Evolutionary conservation across 768 basidiomycete genomes (phyloP), one percentile per base, ranked within the genome.

Genomic region (Russula sp.): DNA sequence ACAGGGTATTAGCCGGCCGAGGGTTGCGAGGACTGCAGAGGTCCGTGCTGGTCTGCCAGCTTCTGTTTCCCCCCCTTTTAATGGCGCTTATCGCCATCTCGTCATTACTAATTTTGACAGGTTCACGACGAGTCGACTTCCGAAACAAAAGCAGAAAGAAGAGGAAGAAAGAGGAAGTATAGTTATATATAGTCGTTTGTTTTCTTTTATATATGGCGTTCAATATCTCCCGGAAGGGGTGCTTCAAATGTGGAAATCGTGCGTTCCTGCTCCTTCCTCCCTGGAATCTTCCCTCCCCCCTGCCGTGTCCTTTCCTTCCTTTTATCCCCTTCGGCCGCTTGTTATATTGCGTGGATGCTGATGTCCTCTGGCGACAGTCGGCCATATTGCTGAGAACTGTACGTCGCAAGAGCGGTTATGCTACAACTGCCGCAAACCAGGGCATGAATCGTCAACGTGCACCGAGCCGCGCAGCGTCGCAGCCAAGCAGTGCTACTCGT

Each of bases 391-490:
- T 70, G 91, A 93, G 80, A 89, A 88, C 70, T 96, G 93, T 73
- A 82, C 91, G 51, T 91, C 90, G 66, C 89, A 89, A 70, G 85
- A 90, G 73, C 85, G 91, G 70, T 83, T 96, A 63, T 96, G 94
- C 77, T 96, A 94, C 78, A 96, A 95, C 73, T 96, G 94, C 74
- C 86, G 91, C 68, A 89, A 94, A 73, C 89, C 92, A n/a, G 94
- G 94, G 45, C 94, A 95, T 70, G 93, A 95, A 75, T 92, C 89
- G 20, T 87, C 89, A 59, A 85, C 88, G 59, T 95, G 94, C 73
- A 88, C 91, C 45, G 84, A 85, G 68, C 92, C 93, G 44, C 84
- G 91, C 65, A 87, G 85, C 45, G 88, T 87, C 50, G 82, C 89
- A 55, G 84, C 88, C 35, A 94, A 93, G 76, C 91, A 95, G 75